Evolutionary conservation across 129 eudicot species (phyloP), one percentile per base, ranked within the genome.

Genomic region (Tagetes erecta): DNA sequence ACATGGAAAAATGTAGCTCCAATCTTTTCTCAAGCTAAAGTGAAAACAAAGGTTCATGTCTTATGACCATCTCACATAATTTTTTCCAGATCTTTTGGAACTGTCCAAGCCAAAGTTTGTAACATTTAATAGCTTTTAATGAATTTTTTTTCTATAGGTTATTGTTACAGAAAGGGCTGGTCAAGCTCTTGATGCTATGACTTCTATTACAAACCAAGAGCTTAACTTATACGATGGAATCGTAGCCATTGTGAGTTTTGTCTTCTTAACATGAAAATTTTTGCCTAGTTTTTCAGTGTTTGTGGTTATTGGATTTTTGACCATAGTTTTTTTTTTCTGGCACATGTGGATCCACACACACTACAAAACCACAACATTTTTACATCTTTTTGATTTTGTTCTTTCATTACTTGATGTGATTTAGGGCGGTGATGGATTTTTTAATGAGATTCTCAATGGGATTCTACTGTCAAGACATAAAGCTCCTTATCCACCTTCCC

Each of bases 361-460:
- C 12, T 55, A 51, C 14, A 37, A 67, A 67, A 14, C 6, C 37
- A n/a, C 31, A 13, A 20, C 51, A 3, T 41, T 5, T 73, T 72
- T 72, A 30, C 14, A 44, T 37, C 62, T 13, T 77, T 39, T 59
- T 70, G 66, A 71, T 67, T 57, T n/a, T 72, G 45, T 59, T 46
- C 10, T 77, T 69, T 77, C 60, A 13, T 76, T 46, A 53, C 55
- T 9, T 59, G 55, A 70, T 69, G 74, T 70, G 52, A 65, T 79
- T 76, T 81, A 94, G 98, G 98, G 98, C n/a, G 98, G 98, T 78
- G 98, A 94, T 81, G 98, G 98, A 47, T 83, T 94, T 75, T 94
- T 94, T 81, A 90, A 86, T 63, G 98, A 94, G 79, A 85, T 94
- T 71, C 87, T 94, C 35, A 94, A 94, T 31, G 98, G 97, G 65